Evolutionary conservation across 108 stramenopile genomes (phyloP), one percentile per base, ranked within the genome.

Genomic region (Aurantiochytrium sp.): DNA sequence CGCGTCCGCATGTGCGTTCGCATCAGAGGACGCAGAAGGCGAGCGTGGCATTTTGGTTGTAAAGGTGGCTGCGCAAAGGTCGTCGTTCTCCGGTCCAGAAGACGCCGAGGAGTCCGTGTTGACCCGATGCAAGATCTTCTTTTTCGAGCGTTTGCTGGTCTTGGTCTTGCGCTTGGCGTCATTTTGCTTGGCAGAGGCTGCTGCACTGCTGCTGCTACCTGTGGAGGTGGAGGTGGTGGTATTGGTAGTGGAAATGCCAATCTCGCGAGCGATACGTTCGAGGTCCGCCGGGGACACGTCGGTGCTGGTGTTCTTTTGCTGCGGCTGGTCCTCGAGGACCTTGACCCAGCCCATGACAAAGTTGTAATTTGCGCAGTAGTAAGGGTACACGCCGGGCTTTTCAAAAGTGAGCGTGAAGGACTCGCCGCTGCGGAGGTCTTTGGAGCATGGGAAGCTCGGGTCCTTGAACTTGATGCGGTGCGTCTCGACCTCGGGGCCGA

Each of bases 401-500:
- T 83, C 51, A 53, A 83, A 83, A 12, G 76, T 83, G 4, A 83
- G n/a, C n/a, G 76, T 83, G 76, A 83, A 83, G 49, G 76, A 53
- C 49, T 83, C 76, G n/a, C 76, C 76, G n/a, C 45, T 53, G 51
- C 51, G 76, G 23, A 83, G 51, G 16, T 83, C 76, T 23, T 47
- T 18, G 51, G 76, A 83, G 25, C n/a, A 47, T 6, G 76, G 45
- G 4, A 83, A 83, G 18, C 76, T 12, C 19, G 45, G n/a, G 23
- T 53, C 76, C 76, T 53, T 53, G 76, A 83, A 53, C 76, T 53
- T 53, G 45, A 83, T 83, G 76, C 76, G 76, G 76, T 83, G 76
- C 45, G 76, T 47, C 51, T 47, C 49, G 45, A 53, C 76, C n/a
- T 83, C 76, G 25, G 49, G 45, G 51, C 76, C 51, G 12, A 83